Percentiles rank a stretch among this genome's conserved stretches.
These are phyloP conservation scores for Veloboletus limbatus DNA, from an alignment of 1,284 basidiomycete genomes.

Conservation along the genomic window DNA sequence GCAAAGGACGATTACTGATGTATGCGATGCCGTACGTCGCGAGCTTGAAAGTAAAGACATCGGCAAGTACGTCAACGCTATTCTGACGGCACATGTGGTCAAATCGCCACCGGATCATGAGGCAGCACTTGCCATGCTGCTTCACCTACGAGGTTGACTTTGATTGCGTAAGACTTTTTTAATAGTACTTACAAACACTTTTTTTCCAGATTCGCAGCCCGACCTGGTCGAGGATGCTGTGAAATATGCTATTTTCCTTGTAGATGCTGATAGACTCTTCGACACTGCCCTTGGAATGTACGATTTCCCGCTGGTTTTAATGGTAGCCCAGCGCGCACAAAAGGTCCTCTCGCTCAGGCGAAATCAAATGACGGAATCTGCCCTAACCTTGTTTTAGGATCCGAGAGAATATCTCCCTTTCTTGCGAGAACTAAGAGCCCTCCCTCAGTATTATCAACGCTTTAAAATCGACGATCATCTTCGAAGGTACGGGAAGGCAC, in stretches of 20 bases:
- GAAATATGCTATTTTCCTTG: slow-evolving; percentile 98
- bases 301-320: slow-evolving; percentile 91
- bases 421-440: slow-evolving; percentile 81
- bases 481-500: slow-evolving; percentile 71
- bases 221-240: slow-evolving; percentile 91
- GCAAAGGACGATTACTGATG: slow-evolving; percentile 57
- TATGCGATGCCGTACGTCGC: slow-evolving; percentile 78
- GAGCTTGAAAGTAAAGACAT: slow-evolving; percentile 74
- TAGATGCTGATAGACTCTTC: slow-evolving; percentile 90
- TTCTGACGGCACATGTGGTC: slow-evolving; percentile 91
- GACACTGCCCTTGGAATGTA: slow-evolving; percentile 98
- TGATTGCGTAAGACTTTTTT: neutral
- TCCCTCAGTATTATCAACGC: slow-evolving; percentile 81
- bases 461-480: slow-evolving; percentile 96
- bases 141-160: slow-evolving; percentile 68
- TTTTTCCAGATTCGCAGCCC: slow-evolving; percentile 59
- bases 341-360: slow-evolving; percentile 53
- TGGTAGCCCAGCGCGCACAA: slow-evolving; percentile 97
- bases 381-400: slow-evolving; percentile 56
- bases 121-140: slow-evolving; percentile 75
- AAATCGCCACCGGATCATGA: slow-evolving; percentile 93
- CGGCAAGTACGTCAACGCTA: slow-evolving; percentile 83
- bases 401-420: slow-evolving; percentile 98
- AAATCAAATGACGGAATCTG: neutral
- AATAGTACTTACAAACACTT: neutral